phyloP scores from a whole-genome alignment of 768 basidiomycete genomes.

The Boletellus emodensis region DNA sequence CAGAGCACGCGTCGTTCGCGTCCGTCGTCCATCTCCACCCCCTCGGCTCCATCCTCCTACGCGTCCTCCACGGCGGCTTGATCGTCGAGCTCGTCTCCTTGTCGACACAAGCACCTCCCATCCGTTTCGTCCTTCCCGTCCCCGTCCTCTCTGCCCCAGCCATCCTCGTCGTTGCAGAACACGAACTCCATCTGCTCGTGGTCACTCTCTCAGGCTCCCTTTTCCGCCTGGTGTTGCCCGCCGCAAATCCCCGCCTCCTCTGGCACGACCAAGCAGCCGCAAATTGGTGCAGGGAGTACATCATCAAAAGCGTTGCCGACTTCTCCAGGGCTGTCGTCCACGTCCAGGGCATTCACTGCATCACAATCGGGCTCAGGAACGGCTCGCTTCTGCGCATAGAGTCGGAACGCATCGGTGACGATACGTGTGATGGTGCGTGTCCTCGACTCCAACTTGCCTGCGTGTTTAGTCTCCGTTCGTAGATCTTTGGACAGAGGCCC shows the following conservation, averaged over 20 bases:
- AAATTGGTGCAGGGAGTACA: conserved; percentile 66
- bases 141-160: conserved; percentile 61
- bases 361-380: conserved; percentile 57
- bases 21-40: conserved; percentile 50
- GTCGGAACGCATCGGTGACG: conserved; percentile 52
- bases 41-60: conserved; percentile 66
- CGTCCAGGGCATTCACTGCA: conserved; percentile 61
- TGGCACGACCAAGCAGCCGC: conserved; percentile 54
- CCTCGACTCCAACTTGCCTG: conserved; percentile 4
- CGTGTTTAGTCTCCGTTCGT: conserved; percentile 11
- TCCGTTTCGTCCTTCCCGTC: conserved; percentile 78
- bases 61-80: conserved; percentile 69
- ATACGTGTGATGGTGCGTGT: conserved; percentile 54
- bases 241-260: conserved; percentile 46
- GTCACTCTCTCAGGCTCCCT: conserved; percentile 67
- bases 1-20: conserved; percentile 72
- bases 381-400: conserved; percentile 70
- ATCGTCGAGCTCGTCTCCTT: conserved; percentile 78
- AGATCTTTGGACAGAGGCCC: conserved; percentile 72
- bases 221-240: conserved; percentile 66
- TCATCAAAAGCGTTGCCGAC: conserved; percentile 51
- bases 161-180: conserved; percentile 45
- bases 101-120: conserved; percentile 56
- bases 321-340: conserved; percentile 49
- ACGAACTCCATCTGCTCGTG: conserved; percentile 65